These are phyloP conservation scores for Sporothrix euskadiensis DNA, from an alignment of 2,329 filamentous ascomycete species.

Conservation along the genomic window DNA sequence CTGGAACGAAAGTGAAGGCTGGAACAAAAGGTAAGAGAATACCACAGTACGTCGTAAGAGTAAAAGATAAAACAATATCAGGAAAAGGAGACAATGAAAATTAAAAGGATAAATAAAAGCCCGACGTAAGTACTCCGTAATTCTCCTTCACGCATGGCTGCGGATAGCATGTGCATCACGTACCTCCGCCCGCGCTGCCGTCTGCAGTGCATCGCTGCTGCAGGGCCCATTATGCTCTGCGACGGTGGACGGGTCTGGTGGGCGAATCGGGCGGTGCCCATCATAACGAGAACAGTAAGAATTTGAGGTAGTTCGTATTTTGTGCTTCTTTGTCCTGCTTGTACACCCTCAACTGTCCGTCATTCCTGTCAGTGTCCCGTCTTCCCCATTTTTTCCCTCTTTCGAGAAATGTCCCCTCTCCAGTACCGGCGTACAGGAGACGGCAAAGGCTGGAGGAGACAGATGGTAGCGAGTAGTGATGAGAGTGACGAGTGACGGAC, in stretches of 20 bases:
- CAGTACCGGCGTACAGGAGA: neutral
- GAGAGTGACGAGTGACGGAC: conserved; percentile 6
- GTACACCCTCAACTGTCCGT: conserved; percentile 1
- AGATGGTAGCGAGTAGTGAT: neutral
- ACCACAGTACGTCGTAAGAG: too few species aligned
- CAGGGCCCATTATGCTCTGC: conserved; percentile 3
- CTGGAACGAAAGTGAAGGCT: neutral
- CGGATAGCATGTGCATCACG: neutral
- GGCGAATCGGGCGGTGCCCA: conserved; percentile 24
- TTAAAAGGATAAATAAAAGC: neutral
- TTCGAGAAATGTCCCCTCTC: neutral
- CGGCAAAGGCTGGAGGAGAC: neutral
- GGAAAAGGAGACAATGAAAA: neutral
- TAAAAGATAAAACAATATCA: neutral
- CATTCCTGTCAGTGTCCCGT: conserved; percentile 8
- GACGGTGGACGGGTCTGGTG: neutral
- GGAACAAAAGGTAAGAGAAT: neutral
- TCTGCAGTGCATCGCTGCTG: neutral
- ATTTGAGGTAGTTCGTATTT: neutral
- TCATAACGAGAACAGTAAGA: neutral
- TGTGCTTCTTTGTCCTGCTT: too few species aligned
- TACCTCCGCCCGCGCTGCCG: neutral
- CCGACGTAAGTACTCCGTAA: neutral
- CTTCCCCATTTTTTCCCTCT: neutral
- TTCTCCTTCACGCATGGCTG: neutral